These are phyloP conservation scores for Phlebopus sp. DNA, from an alignment of 1,284 basidiomycete species.

Conservation along the genomic window DNA sequence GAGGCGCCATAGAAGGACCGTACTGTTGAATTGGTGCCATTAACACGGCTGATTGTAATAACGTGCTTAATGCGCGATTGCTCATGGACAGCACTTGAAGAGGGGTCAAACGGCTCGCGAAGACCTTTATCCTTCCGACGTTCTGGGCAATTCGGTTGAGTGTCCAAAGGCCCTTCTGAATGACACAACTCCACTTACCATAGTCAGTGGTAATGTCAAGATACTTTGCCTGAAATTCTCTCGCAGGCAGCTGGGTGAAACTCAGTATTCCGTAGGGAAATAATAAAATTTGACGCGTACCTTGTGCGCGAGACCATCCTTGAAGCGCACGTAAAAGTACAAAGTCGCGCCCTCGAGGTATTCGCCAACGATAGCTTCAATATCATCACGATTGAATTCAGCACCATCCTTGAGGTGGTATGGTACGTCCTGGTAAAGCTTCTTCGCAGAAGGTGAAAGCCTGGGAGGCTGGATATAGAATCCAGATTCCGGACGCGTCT, in stretches of 20 bases:
- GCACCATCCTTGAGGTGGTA: constrained; percentile 33
- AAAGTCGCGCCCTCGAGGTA: constrained; percentile 36
- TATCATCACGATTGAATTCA: constrained; percentile 29
- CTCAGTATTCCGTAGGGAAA: constrained; percentile 3
- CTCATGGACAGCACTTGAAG: constrained; percentile 56
- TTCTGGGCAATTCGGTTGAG: constrained; percentile 33
- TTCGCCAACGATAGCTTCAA: constrained; percentile 61
- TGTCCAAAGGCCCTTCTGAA: constrained; percentile 5
- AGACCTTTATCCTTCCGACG: constrained; percentile 39
- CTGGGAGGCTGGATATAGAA: constrained; percentile 28
- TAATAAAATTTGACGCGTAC: constrained; percentile 35
- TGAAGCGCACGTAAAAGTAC: constrained; percentile 60
- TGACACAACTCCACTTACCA: constrained; percentile 38
- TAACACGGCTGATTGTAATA: constrained; percentile 22
- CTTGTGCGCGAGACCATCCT: constrained; percentile 57
- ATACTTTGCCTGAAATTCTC: constrained; percentile 38
- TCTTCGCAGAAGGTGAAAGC: constrained; percentile 38
- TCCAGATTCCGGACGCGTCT: constrained; percentile 13
- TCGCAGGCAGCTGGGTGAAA: constrained; percentile 39
- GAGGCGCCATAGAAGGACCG: constrained; percentile 12
- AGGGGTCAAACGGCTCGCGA: constrained; percentile 59
- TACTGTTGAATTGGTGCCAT: constrained; percentile 5
- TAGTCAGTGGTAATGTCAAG: constrained; percentile 53
- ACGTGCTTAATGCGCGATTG: constrained; percentile 47
- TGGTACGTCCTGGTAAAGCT: constrained; percentile 39